Evolutionary conservation across 306 rosid genomes (phyloP).

Genomic region (Prosopis cineraria): DNA sequence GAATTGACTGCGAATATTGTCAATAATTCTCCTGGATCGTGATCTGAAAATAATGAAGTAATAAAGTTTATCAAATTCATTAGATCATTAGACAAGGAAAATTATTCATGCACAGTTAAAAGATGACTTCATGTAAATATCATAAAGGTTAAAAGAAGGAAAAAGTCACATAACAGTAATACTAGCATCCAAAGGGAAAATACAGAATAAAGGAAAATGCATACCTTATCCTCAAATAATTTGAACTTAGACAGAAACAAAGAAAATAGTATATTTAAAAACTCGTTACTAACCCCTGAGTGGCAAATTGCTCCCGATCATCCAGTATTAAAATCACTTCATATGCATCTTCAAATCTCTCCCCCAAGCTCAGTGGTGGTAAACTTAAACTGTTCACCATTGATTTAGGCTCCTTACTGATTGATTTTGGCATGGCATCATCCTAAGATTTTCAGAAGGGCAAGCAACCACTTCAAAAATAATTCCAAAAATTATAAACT

Average conservation of each 20-base stretch:
- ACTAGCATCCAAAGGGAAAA: not conserved
- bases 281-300: constrained; percentile 70
- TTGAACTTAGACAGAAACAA: not conserved
- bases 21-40: constrained; percentile 76
- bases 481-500: constrained; percentile 14
- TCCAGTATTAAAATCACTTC: constrained; percentile 80
- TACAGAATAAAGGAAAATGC: not conserved
- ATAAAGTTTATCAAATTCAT: constrained; percentile 24
- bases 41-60: constrained; percentile 54
- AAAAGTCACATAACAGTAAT: constrained; percentile 12
- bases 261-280: constrained; percentile 6
- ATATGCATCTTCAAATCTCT: constrained; percentile 88
- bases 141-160: not conserved
- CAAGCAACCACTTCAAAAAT: constrained; percentile 24
- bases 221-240: not conserved
- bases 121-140: not conserved
- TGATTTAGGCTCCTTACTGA: constrained; percentile 40
- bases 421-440: constrained; percentile 42
- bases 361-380: constrained; percentile 87
- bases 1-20: constrained; percentile 62
- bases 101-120: not conserved
- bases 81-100: constrained; percentile 20
- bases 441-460: constrained; percentile 44
- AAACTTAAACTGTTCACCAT: constrained; percentile 55
- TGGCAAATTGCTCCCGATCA: constrained; percentile 90